These are phyloP conservation scores for Botryosphaeria dothidea DNA, from an alignment of 2,329 filamentous ascomycete species.

Conservation along the genomic window DNA sequence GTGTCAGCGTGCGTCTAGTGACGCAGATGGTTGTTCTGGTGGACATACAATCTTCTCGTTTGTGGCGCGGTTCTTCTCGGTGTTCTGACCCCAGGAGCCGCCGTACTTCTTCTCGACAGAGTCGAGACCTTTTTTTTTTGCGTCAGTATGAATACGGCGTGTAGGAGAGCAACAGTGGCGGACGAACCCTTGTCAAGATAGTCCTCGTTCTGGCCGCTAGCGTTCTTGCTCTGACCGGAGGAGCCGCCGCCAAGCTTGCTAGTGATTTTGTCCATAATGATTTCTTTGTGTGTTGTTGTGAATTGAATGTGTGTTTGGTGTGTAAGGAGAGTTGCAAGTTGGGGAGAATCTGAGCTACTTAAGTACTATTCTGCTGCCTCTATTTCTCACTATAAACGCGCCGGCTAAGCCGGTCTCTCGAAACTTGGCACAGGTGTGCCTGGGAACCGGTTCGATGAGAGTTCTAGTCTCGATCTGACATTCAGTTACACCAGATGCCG, in stretches of 20 bases:
- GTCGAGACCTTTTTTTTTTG: constrained; percentile 39
- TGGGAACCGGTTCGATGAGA: neutral
- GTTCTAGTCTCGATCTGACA: neutral
- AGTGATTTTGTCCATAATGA: constrained; percentile 13
- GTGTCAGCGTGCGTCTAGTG: neutral
- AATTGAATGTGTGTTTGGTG: neutral
- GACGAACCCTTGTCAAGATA: constrained; percentile 54
- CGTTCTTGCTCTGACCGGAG: constrained; percentile 5
- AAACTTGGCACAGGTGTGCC: neutral
- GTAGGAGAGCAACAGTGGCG: neutral
- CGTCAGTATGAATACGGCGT: neutral
- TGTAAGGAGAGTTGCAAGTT: neutral
- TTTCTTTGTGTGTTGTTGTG: neutral
- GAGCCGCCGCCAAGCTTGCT: constrained; percentile 9
- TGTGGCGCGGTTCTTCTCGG: constrained; percentile 41
- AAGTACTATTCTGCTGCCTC: neutral
- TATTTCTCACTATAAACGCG: constrained; percentile 23
- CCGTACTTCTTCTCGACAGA: constrained; percentile 51
- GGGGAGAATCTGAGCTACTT: neutral
- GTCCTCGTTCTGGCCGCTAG: constrained; percentile 38
- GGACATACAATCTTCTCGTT: constrained; percentile 41
- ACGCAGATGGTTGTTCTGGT: neutral
- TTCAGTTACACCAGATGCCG: neutral
- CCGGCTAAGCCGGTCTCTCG: neutral
- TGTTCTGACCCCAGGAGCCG: constrained; percentile 30